Conservation (phyloP, 2,329 filamentous ascomycete genomes). For the Lizonia empirigonia region DNA sequence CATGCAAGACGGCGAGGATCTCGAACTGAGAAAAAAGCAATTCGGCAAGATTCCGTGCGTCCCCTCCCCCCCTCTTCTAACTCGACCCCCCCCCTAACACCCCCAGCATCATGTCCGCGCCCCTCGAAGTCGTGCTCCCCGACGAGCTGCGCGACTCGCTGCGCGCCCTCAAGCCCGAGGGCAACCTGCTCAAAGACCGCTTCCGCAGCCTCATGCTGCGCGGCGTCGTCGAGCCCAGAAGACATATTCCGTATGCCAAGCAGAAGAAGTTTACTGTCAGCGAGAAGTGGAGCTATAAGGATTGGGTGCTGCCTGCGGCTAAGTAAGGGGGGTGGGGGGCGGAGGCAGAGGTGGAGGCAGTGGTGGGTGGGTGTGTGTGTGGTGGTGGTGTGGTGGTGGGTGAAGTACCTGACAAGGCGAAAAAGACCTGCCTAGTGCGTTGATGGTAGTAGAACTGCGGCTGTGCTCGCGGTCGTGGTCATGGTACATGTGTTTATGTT, state of each 20-base stretch:
- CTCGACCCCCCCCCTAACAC: constrained; percentile 18
- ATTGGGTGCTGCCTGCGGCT: constrained; percentile 68
- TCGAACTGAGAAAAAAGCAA: constrained; percentile 68
- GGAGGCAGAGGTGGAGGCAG: too few species aligned
- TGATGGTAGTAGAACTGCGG: too few species aligned
- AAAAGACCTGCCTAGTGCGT: too few species aligned
- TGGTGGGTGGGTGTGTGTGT: too few species aligned
- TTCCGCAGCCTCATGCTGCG: constrained; percentile 88
- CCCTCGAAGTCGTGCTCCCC: constrained; percentile 56
- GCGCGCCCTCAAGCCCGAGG: constrained; percentile 76
- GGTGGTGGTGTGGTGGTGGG: too few species aligned
- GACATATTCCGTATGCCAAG: constrained; percentile 78
- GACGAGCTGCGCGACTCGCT: constrained; percentile 59
- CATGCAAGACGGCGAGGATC: constrained; percentile 47
- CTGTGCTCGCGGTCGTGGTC: too few species aligned
- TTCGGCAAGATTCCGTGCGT: constrained; percentile 68
- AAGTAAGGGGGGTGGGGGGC: too few species aligned
- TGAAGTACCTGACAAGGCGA: too few species aligned
- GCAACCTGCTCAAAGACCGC: constrained; percentile 90
- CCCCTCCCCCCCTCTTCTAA: neutral
- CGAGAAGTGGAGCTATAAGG: constrained; percentile 98
- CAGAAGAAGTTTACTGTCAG: constrained; percentile 80
- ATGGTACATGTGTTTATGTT: too few species aligned
- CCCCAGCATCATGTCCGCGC: constrained; percentile 70
- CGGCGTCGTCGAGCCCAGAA: constrained; percentile 85